phyloP scores from a whole-genome alignment of 192 early-diverging fungal genomes.

The Mortierella alpina region DNA sequence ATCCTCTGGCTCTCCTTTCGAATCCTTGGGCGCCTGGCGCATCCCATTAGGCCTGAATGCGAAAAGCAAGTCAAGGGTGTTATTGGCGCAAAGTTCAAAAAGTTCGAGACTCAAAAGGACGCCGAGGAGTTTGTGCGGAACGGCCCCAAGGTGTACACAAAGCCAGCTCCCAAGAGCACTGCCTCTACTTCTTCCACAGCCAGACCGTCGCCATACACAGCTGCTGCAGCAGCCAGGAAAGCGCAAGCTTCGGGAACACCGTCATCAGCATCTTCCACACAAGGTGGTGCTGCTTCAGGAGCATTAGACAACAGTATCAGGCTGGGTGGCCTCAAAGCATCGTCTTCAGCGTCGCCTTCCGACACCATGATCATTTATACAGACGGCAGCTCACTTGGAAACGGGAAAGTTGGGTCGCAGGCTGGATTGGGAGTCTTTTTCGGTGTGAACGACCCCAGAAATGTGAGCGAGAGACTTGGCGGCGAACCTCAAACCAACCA shows the following conservation, averaged over 20 bases:
- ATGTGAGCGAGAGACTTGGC: slow-evolving; percentile 66
- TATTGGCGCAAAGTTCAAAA: slow-evolving; percentile 69
- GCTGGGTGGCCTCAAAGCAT: background rate
- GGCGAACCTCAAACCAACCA: slow-evolving; percentile 75
- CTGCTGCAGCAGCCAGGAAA: background rate
- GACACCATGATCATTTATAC: slow-evolving; percentile 73
- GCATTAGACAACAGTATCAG: background rate
- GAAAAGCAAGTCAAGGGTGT: slow-evolving; percentile 63
- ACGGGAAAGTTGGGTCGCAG: slow-evolving; percentile 70
- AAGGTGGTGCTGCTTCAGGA: background rate
- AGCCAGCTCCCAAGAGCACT: slow-evolving; percentile 3
- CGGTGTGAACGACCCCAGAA: slow-evolving; percentile 75
- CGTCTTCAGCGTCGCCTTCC: background rate
- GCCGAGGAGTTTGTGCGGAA: slow-evolving; percentile 63
- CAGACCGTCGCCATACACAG: slow-evolving; percentile 8
- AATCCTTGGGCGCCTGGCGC: background rate
- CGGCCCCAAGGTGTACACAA: slow-evolving; percentile 27
- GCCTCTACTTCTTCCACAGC: background rate
- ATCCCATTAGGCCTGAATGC: slow-evolving; percentile 68
- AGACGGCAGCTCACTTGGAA: slow-evolving; percentile 81
- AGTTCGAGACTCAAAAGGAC: slow-evolving; percentile 65
- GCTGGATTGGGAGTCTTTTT: slow-evolving; percentile 93
- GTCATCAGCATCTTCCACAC: background rate
- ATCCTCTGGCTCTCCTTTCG: background rate
- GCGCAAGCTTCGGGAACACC: background rate